phyloP scores from a whole-genome alignment of 805 yeast genomes.

The Spathaspora girioi region DNA sequence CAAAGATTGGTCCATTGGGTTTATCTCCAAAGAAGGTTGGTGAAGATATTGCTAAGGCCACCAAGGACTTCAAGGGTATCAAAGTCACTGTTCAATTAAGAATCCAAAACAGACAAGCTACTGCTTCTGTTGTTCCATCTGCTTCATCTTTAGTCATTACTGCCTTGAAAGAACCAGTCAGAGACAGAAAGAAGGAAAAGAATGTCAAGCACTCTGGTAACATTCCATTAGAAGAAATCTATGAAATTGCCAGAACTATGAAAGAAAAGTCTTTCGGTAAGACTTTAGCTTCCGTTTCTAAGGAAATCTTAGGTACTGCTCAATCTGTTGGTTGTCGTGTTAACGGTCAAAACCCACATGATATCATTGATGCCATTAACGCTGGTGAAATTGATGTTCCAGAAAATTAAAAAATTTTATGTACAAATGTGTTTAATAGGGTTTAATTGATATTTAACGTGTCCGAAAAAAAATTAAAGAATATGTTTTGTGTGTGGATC shows the following conservation, averaged over 20 bases:
- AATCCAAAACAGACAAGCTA: conserved; percentile 99
- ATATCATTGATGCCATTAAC: conserved; percentile 96
- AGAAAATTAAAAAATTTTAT: conserved; percentile 59
- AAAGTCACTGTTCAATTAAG: conserved; percentile 98
- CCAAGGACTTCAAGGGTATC: conserved; percentile 98
- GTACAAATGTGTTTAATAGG: conserved; percentile 27
- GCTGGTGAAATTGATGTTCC: conserved; percentile 96
- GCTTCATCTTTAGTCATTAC: conserved; percentile 98
- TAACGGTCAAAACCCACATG: conserved; percentile 99
- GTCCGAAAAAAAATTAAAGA: conserved; percentile 1
- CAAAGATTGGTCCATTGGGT: conserved; percentile 99
- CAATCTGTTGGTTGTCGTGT: conserved; percentile 99
- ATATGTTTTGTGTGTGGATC: neutral
- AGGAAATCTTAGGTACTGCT: conserved; percentile 99
- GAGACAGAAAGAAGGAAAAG: conserved; percentile 99
- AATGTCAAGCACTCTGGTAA: conserved; percentile 99
- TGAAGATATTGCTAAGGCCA: conserved; percentile 99
- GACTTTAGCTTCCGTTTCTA: conserved; percentile 92
- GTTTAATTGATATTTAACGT: conserved; percentile 21
- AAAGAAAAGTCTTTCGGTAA: conserved; percentile 97
- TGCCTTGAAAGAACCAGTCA: conserved; percentile 99
- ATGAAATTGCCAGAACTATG: conserved; percentile 97
- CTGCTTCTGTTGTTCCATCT: conserved; percentile 98
- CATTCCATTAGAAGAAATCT: conserved; percentile 94
- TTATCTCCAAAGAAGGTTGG: conserved; percentile 99